Evolutionary conservation across 352 stramenopile genomes (phyloP).

Genomic region (Phytophthora colocasiae): DNA sequence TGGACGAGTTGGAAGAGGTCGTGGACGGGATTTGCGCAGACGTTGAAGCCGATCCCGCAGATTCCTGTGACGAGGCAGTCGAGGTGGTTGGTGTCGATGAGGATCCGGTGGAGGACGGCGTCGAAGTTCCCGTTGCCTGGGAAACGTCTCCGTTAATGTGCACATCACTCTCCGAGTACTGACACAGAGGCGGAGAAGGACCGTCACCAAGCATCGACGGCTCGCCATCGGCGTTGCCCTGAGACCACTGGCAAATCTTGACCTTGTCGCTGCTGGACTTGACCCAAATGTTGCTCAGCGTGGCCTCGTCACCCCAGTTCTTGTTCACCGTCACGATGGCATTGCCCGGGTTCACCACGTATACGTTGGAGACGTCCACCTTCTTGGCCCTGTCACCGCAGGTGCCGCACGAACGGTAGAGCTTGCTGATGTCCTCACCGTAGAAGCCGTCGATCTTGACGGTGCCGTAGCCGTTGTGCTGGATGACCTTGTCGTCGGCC

Average conservation of each 20-base stretch:
- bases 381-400: constrained; percentile 34
- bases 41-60: background rate
- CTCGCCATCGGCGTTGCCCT: too few species aligned
- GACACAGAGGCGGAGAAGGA: too few species aligned
- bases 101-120: background rate
- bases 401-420: constrained; percentile 29
- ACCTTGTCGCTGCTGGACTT: too few species aligned
- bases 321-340: constrained; percentile 49
- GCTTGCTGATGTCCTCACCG: constrained; percentile 21
- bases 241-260: too few species aligned
- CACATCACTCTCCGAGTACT: too few species aligned
- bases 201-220: too few species aligned
- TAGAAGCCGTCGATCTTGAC: constrained; percentile 30
- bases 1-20: constrained; percentile 5
- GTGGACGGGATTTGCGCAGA: constrained; percentile 6
- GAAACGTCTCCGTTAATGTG: background rate
- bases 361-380: constrained; percentile 41
- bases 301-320: constrained; percentile 45
- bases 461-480: constrained; percentile 33
- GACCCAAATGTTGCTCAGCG: constrained; percentile 35
- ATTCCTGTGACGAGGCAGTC: constrained; percentile 4
- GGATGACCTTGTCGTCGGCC: constrained; percentile 21
- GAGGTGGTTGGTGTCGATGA: background rate
- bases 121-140: background rate
- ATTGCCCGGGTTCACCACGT: constrained; percentile 29